Percentiles rank a stretch among this genome's conserved stretches.
Conservation (phyloP, 2,329 filamentous ascomycete species). For the Fusarium citri region DNA sequence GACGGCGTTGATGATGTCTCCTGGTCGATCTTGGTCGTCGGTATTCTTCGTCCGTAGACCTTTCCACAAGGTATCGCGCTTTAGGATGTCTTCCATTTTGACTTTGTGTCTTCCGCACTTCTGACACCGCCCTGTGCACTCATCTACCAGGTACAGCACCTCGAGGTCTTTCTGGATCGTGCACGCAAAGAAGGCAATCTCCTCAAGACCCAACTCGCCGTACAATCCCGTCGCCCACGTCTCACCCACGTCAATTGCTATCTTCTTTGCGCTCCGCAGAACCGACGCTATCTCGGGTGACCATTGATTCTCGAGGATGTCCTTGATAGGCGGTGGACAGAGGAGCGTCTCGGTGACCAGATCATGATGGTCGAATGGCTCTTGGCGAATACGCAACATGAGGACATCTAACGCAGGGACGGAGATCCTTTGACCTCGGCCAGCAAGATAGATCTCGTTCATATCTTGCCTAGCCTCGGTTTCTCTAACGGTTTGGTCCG, state of each 20-base stretch:
- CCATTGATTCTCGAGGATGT: conserved; percentile 45
- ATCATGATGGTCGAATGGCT: conserved; percentile 14
- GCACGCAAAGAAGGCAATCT: conserved; percentile 47
- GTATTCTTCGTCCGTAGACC: conserved; percentile 33
- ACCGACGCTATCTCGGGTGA: conserved; percentile 45
- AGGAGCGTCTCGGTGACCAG: conserved; percentile 27
- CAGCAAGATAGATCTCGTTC: conserved; percentile 45
- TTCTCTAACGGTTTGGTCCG: conserved; percentile 11
- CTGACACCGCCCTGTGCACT: conserved; percentile 43
- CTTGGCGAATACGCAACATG: conserved; percentile 46
- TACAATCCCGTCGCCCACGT: conserved; percentile 39
- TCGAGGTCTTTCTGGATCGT: conserved; percentile 47
- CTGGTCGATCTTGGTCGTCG: conserved; percentile 26
- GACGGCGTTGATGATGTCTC: conserved; percentile 48
- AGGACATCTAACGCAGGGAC: conserved; percentile 47
- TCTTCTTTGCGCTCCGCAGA: conserved; percentile 38
- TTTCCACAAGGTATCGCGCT: conserved; percentile 38
- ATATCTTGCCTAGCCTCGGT: not conserved
- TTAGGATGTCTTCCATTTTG: conserved; percentile 29
- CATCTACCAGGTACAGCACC: conserved; percentile 50
- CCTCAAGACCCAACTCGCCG: conserved; percentile 42
- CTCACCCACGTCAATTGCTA: conserved; percentile 49
- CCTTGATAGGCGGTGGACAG: conserved; percentile 41
- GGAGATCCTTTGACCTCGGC: conserved; percentile 36
- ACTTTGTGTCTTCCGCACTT: conserved; percentile 30